Evolutionary conservation across 495 filamentous ascomycete genomes (phyloP), one percentile per base, ranked within the genome.

Genomic region (Tuber brumale): DNA sequence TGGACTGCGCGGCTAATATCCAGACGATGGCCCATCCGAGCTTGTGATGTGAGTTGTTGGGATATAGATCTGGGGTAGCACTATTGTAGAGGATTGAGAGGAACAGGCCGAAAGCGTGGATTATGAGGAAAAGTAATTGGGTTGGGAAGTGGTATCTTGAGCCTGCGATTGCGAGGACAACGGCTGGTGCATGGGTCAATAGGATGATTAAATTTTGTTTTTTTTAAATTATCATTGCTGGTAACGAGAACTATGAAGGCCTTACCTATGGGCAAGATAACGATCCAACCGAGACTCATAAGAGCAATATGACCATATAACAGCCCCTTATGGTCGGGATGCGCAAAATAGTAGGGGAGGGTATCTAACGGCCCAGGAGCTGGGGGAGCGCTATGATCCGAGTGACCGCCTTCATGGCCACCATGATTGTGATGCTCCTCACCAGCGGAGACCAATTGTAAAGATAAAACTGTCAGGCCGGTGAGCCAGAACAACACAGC

Each of bases 21-120:
- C 89, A 92, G 18, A 92, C 94, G 44, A 91, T 87, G 57, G 92
- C 86, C 95, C 95, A 98, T 45, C 95, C 95, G 71, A 95, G 87
- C 84, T 91, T 94, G 84, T 93, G 91, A 83, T 98, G 96, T 9
- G 91, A 89, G 82, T 97, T 97, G 82, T 93, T 91, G 72, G 90
- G 88, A 82, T 97, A 98, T 1, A 99, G 85, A 83, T 97, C 93
- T 3, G 94, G 94, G 0, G 94, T 97, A 70, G 88, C 90, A 78
- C 87, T 87, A 83, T 94, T 93, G 85, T 97, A 97, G 31, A 95
- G 86, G 73, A 91, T 88, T 3, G 90, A 91, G 57, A 94, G 81
- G 39, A 96, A 82, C 73, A 96, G 79, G 51, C 92, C 94, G 23
- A 91, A 79, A 6, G 86, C 90, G 84, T 97, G 95, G 42, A 90